Conservation (phyloP, 2,329 filamentous ascomycete species). For the Aspergillus tamarii region DNA sequence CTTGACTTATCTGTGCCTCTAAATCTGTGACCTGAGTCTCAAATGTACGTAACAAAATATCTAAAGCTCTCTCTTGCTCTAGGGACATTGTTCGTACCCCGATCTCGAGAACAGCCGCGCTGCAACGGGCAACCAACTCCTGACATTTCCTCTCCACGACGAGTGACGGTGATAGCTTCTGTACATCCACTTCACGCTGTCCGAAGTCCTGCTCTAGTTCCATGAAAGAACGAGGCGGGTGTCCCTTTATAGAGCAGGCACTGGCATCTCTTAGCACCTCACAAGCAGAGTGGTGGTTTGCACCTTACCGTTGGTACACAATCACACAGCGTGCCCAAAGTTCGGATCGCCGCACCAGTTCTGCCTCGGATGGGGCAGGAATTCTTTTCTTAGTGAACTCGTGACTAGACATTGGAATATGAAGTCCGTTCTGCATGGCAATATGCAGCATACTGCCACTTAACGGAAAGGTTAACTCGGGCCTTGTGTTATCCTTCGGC, state of each 20-base stretch:
- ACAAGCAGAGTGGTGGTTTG: constrained; percentile 1
- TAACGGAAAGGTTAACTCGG: constrained; percentile 41
- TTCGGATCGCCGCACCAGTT: constrained; percentile 42
- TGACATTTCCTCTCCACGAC: constrained; percentile 43
- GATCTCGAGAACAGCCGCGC: constrained; percentile 40
- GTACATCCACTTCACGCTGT: constrained; percentile 37
- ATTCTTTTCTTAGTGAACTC: constrained; percentile 44
- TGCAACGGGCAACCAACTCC: constrained; percentile 41
- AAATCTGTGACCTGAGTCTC: constrained; percentile 42
- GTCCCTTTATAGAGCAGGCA: constrained; percentile 43
- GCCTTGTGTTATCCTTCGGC: constrained; percentile 35
- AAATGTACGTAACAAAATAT: constrained; percentile 40
- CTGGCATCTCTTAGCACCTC: constrained; percentile 24
- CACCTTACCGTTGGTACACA: constrained; percentile 42
- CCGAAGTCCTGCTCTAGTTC: constrained; percentile 41
- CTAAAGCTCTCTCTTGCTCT: constrained; percentile 44
- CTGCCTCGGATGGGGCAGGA: constrained; percentile 34
- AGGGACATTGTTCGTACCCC: constrained; percentile 42
- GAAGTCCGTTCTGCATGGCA: constrained; percentile 48
- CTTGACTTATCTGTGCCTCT: constrained; percentile 35
- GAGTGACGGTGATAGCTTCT: constrained; percentile 37
- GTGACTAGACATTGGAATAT: constrained; percentile 47
- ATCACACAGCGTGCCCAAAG: constrained; percentile 46
- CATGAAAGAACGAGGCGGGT: constrained; percentile 36
- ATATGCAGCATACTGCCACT: constrained; percentile 44